Percentiles rank a stretch among this genome's conserved stretches.
Conservation (phyloP, 345 rosid species). For the Eucalyptus erythrocorys region DNA sequence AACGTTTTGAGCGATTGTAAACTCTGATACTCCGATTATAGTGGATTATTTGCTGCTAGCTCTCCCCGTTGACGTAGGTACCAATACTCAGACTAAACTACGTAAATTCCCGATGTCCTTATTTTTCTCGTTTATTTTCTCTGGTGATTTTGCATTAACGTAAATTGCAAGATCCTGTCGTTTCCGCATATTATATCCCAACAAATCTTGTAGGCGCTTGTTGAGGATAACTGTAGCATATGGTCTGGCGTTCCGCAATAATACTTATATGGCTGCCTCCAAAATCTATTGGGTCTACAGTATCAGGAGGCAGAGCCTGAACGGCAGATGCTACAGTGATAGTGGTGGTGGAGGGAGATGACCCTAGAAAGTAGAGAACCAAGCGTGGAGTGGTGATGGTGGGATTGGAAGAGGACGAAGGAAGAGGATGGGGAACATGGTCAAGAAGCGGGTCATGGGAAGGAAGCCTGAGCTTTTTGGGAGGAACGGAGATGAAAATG, state of each 20-base stretch:
- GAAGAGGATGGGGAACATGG: not conserved
- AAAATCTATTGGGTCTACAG: not conserved
- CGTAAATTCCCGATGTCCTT: no score
- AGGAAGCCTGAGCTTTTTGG: not conserved
- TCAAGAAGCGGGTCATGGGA: not conserved
- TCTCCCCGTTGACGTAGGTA: no score
- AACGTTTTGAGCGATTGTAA: no score
- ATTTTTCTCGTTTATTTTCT: no score
- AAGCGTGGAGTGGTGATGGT: not conserved
- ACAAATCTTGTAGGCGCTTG: not conserved
- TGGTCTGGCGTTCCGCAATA: not conserved
- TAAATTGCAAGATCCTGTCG: no score
- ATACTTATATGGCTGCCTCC: not conserved
- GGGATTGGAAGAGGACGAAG: not conserved
- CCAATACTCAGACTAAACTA: no score
- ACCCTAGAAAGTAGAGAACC: not conserved
- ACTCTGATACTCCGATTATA: no score
- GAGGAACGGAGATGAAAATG: not conserved
- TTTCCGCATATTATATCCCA: no score
- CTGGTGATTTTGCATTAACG: no score
- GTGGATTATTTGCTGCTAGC: no score
- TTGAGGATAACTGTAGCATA: not conserved
- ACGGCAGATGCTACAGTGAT: not conserved
- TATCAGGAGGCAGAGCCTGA: not conserved
- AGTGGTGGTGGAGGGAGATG: not conserved